Base-by-base conservation (phyloP, 2,329 filamentous ascomycete species). In the Ilyonectria robusta region DNA sequence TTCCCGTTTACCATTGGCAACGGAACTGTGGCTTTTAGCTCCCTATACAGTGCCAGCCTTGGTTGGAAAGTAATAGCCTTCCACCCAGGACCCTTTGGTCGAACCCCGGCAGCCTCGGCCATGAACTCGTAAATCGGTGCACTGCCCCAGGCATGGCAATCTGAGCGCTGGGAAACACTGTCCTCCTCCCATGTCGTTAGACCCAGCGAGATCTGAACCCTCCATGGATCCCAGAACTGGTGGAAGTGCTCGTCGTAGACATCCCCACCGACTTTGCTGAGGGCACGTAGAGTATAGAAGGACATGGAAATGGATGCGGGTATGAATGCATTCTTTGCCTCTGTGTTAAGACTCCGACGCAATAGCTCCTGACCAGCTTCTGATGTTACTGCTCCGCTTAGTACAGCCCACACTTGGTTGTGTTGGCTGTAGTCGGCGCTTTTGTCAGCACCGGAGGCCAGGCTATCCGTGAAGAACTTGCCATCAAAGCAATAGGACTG, bases 401-500 rank as follows among this genome's bases (percentile, higher is more conserved):
- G 71, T 1, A 81, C 76, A 1, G 74, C 79, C 67, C 77, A 82
- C 5, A 81, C 74, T 55, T 82, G 79, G 59, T 71, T 77, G 46
- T 81, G 79, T 58, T 81, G 75, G 17, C 76, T 79, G 61, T 78
- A 79, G 2, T 15, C 44, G 21, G n/a, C 10, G 4, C 33, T 17
- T 2, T 75, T 74, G 17, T 6, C 10, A 0, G 75, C 76, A 4
- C 76, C 56, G 11, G 78, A 74, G 0, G 76, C 74, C 0, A 78
- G 77, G 0, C 79, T 79, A 74, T 79, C 61, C 46, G 78, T 78
- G 55, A 80, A 81, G 68, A 75, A 79, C 0, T 47, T 31, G 2
- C 77, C 77, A 44, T 79, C 76, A 51, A 68, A 80, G 65, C 79
- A 81, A 58, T 79, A 71, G 10, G 56, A 40, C 10, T 56, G 62